Evolutionary conservation across 2,329 filamentous ascomycete species (phyloP).

Genomic region (Fusarium camptoceras): DNA sequence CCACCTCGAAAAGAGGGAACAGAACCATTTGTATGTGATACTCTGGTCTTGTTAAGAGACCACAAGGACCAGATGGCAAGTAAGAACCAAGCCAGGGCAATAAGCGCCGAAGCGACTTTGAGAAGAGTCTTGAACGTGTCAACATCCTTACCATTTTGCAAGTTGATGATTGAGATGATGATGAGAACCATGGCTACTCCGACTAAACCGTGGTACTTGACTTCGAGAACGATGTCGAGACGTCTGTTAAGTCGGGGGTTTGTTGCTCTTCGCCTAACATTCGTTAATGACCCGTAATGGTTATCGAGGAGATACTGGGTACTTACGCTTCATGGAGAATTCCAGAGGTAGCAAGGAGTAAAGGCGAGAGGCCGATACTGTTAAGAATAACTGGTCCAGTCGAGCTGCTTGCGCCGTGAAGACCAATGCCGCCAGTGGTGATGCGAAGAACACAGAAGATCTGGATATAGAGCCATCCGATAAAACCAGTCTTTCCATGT

Average conservation of each 20-base stretch:
- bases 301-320: fast-evolving
- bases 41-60: conserved; percentile 5
- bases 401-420: not conserved
- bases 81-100: conserved; percentile 8
- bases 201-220: conserved; percentile 14
- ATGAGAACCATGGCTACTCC: conserved; percentile 14
- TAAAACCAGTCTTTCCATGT: conserved; percentile 16
- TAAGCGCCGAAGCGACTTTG: conserved; percentile 5
- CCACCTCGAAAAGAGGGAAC: not conserved
- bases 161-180: conserved; percentile 1
- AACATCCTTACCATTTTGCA: not conserved
- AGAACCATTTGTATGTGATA: not conserved
- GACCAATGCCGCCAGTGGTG: conserved; percentile 9
- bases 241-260: conserved; percentile 18
- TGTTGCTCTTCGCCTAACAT: conserved; percentile 5
- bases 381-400: conserved; percentile 10
- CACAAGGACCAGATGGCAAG: conserved; percentile 15
- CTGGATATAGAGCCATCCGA: conserved; percentile 18
- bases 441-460: conserved; percentile 20
- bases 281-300: not conserved
- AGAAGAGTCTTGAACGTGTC: conserved; percentile 12
- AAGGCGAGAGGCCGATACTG: conserved; percentile 16
- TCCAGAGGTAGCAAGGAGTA: conserved; percentile 12
- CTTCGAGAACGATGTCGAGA: conserved; percentile 12
- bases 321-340: conserved; percentile 22